Evolutionary conservation across 345 rosid species (phyloP).

Genomic region (Gossypium stocksii): DNA sequence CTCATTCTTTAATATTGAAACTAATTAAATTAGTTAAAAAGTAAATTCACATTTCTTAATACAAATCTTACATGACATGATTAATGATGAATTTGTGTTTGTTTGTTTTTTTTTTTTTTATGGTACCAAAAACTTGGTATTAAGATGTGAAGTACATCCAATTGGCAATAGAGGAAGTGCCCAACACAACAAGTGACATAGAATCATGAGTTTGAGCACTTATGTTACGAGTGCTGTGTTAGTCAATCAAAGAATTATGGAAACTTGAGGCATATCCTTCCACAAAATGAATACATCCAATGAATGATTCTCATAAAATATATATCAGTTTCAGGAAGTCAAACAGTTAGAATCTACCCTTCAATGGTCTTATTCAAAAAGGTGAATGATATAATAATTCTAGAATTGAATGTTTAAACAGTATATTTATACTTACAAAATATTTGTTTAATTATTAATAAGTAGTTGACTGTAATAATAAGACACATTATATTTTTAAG

Average conservation of each 20-base stretch:
- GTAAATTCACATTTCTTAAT: too few species aligned
- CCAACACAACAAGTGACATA: neutral
- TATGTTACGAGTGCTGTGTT: neutral
- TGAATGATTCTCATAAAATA: neutral
- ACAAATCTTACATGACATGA: too few species aligned
- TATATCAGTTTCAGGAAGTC: neutral
- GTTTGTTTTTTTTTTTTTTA: too few species aligned
- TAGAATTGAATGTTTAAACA: neutral
- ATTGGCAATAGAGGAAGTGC: neutral
- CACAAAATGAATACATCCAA: neutral
- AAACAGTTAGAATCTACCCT: neutral
- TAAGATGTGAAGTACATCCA: neutral
- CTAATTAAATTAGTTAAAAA: too few species aligned
- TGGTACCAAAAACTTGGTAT: too few species aligned
- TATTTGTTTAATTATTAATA: neutral
- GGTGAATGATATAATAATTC: neutral
- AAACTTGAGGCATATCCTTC: neutral
- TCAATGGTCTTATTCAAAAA: neutral
- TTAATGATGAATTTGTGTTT: too few species aligned
- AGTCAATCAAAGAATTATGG: conserved; percentile 15
- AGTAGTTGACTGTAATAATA: neutral
- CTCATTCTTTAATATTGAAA: too few species aligned
- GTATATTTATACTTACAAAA: too few species aligned
- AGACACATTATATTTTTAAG: neutral
- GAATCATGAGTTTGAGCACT: conserved; percentile 17